These are phyloP conservation scores for Arthroderma uncinatum DNA, from an alignment of 2,329 filamentous ascomycete genomes.

Conservation along the genomic window DNA sequence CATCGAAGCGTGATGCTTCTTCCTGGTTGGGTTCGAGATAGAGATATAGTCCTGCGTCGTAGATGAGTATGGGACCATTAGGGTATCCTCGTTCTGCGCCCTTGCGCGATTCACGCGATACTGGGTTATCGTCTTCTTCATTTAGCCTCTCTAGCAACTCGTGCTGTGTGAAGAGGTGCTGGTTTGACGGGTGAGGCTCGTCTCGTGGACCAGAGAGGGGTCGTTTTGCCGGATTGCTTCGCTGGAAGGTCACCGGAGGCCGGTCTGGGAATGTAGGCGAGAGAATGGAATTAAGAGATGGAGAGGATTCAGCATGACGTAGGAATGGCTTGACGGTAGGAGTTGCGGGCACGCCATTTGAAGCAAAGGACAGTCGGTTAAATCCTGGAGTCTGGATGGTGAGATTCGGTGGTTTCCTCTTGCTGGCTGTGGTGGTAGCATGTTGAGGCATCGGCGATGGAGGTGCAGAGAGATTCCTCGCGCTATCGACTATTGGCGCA, in stretches of 20 bases:
- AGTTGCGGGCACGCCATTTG: constrained; percentile 46
- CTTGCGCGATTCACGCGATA: constrained; percentile 46
- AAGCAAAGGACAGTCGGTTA: constrained; percentile 40
- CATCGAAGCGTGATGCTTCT: constrained; percentile 50
- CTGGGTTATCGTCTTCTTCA: constrained; percentile 34
- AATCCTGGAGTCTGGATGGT: constrained; percentile 48
- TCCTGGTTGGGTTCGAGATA: constrained; percentile 52
- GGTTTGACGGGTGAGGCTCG: constrained; percentile 22
- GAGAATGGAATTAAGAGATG: constrained; percentile 44
- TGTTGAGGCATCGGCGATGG: constrained; percentile 43
- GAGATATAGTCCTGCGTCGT: constrained; percentile 50
- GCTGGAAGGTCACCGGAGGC: constrained; percentile 1
- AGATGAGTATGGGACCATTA: constrained; percentile 53
- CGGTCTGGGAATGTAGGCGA: constrained; percentile 32
- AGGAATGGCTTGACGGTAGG: constrained; percentile 42
- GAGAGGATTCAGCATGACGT: constrained; percentile 52
- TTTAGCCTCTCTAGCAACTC: constrained; percentile 40
- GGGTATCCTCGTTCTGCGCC: constrained; percentile 54
- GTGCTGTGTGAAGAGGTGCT: constrained; percentile 17
- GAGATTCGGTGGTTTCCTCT: constrained; percentile 48
- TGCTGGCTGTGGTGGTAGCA: constrained; percentile 43
- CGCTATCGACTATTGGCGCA: constrained; percentile 37
- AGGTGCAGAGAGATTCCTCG: constrained; percentile 39
- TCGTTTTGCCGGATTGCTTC: constrained; percentile 18
- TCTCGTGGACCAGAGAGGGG: constrained; percentile 22